These are phyloP conservation scores for Podospora comata DNA, from an alignment of 495 filamentous ascomycete genomes.

Conservation along the genomic window DNA sequence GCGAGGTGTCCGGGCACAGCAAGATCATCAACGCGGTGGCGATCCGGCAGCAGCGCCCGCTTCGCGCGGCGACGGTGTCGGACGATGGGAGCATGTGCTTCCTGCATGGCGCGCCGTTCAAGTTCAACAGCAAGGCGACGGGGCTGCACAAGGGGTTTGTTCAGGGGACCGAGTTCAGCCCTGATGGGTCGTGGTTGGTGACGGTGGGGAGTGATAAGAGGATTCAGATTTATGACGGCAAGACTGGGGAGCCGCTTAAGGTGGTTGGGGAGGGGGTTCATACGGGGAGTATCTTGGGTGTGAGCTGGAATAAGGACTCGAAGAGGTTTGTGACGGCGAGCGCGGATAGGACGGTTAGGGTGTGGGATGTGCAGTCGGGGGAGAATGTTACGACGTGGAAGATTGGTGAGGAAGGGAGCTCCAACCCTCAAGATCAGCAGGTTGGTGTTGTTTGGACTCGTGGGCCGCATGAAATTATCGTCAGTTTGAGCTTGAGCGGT, in stretches of 20 bases:
- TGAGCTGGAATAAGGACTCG: conserved; percentile 88
- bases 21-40: conserved; percentile 86
- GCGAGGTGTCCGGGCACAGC: conserved; percentile 87
- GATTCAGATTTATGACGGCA: conserved; percentile 94
- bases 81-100: conserved; percentile 89
- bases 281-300: conserved; percentile 85
- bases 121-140: conserved; percentile 72
- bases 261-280: conserved; percentile 79
- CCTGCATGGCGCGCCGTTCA: conserved; percentile 90
- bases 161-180: conserved; percentile 83
- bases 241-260: conserved; percentile 76
- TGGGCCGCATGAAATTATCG: conserved; percentile 77
- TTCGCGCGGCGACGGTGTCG: conserved; percentile 84
- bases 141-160: conserved; percentile 85
- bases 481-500: conserved; percentile 82
- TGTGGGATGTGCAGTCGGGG: conserved; percentile 83
- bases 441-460: conserved; percentile 91
- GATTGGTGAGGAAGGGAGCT: conserved; percentile 74
- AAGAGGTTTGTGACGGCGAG: conserved; percentile 86
- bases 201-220: conserved; percentile 85
- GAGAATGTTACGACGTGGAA: conserved; percentile 77
- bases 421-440: conserved; percentile 80
- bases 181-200: conserved; percentile 78
- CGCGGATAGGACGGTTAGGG: conserved; percentile 85
- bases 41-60: conserved; percentile 81